These are phyloP conservation scores for Boletus vinaceobasis DNA, from an alignment of 768 basidiomycete species.

Conservation along the genomic window DNA sequence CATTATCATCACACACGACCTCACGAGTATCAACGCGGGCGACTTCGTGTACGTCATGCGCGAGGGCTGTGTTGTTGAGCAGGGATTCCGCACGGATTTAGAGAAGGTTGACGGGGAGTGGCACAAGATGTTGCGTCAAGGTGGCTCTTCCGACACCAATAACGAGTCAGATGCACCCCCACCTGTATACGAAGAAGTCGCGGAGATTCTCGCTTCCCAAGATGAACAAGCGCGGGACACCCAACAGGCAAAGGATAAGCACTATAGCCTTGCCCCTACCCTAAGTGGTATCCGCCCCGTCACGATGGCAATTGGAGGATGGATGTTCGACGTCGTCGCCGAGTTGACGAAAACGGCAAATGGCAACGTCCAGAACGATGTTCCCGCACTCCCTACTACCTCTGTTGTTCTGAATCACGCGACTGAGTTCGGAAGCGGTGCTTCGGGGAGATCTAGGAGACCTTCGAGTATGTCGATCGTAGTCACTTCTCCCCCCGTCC, in stretches of 20 bases:
- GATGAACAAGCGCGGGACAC: slow-evolving; percentile 34
- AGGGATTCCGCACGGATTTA: slow-evolving; percentile 82
- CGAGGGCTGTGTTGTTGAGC: slow-evolving; percentile 75
- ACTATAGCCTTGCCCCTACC: slow-evolving; percentile 41
- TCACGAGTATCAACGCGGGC: slow-evolving; percentile 66
- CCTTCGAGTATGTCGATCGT: slow-evolving; percentile 39
- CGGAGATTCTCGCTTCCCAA: slow-evolving; percentile 47
- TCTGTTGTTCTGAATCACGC: slow-evolving; percentile 18
- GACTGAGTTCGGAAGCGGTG: slow-evolving; percentile 21
- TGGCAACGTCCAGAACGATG: background rate
- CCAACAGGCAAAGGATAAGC: slow-evolving; percentile 31
- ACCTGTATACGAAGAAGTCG: slow-evolving; percentile 37
- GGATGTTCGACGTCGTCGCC: slow-evolving; percentile 81
- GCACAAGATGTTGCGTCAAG: slow-evolving; percentile 63
- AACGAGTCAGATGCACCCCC: slow-evolving; percentile 27
- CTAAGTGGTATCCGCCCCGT: slow-evolving; percentile 45
- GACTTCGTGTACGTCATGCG: slow-evolving; percentile 96
- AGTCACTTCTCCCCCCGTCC: slow-evolving; percentile 28
- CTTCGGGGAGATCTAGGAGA: slow-evolving; percentile 16
- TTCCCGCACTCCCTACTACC: slow-evolving; percentile 22
- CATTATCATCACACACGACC: slow-evolving; percentile 81
- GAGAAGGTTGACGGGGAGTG: slow-evolving; percentile 67
- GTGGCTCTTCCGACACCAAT: slow-evolving; percentile 48
- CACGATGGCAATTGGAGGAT: slow-evolving; percentile 55
- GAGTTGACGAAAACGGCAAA: slow-evolving; percentile 48